phyloP scores from a whole-genome alignment of 768 basidiomycete species.

The Chiua virens region DNA sequence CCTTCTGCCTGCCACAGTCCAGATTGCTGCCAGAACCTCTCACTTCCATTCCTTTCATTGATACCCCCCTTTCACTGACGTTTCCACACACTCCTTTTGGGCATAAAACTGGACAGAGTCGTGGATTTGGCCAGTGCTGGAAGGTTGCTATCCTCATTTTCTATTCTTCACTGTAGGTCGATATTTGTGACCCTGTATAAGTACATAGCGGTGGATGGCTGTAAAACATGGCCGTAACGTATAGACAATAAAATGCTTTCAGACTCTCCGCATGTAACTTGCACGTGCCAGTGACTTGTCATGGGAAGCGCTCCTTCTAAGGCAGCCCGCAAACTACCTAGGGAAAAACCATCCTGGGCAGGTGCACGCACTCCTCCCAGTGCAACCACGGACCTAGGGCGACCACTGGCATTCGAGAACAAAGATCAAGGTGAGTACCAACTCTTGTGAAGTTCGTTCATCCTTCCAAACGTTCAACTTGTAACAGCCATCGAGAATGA shows the following conservation, averaged over 20 bases:
- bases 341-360: conserved; percentile 48
- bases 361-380: conserved; percentile 39
- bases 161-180: conserved; percentile 34
- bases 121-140: conserved; percentile 31
- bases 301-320: conserved; percentile 72
- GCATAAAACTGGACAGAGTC: conserved; percentile 22
- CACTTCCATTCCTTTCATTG: conserved; percentile 25
- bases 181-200: conserved; percentile 37
- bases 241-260: conserved; percentile 32
- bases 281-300: background rate
- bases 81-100: conserved; percentile 24
- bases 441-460: background rate
- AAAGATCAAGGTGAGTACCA: conserved; percentile 45
- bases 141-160: conserved; percentile 31
- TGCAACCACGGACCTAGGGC: conserved; percentile 11
- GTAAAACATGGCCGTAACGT: conserved; percentile 36
- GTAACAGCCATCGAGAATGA: conserved; percentile 59
- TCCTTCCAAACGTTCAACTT: background rate
- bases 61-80: conserved; percentile 28
- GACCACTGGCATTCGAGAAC: conserved; percentile 47
- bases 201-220: conserved; percentile 37
- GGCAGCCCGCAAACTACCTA: conserved; percentile 55
- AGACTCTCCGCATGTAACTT: background rate
- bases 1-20: conserved; percentile 23
- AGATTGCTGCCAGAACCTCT: conserved; percentile 24